Evolutionary conservation across 805 yeast species (phyloP), one percentile per base, ranked within the genome.

Genomic region (Candida hungchunana): DNA sequence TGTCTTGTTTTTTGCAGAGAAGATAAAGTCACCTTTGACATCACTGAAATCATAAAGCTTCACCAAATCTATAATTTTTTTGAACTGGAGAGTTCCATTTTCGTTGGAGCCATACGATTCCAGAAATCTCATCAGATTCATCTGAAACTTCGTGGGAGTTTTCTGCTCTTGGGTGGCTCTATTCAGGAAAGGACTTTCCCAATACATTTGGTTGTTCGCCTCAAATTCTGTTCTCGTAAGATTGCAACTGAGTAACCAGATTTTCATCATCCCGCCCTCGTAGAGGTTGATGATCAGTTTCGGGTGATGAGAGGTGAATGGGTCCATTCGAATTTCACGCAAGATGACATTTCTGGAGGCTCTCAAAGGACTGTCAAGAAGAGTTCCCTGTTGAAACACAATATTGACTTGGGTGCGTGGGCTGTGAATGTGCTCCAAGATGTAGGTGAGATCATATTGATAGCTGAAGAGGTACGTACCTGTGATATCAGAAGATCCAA

Each of bases 251-350:
- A 79, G 73, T 17, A 81, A 59, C 16, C 73, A 74, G 0, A 82
- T 54, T 48, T 73, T 77, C 21, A 69, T 55, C 0, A 68, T 56
- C 2, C 33, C 40, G 13, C 59, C 61, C 2, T 51, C 51, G 47
- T 64, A 77, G 39, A 70, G 60, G 48, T 80, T 80, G 11, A 82
- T 59, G 66, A 81, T 75, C 71, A 81, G 59, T 51, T 82, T 82
- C 1, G 85, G 69, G 53, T 82, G 90, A 53, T 82, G 88, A 4
- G 70, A 63, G 0, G 73, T 58, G 47, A 43, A 71, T 14, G 59
- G 66, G 6, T 62, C 58, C 63, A 64, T 60, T 2, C 31, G 8
- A 1, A 70, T 63, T 27, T 58, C 57, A 7, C 64, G 33, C 4
- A 30, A 8, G 7, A 15, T 30, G 15, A 39, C 32, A 17, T 42